Evolutionary conservation across 176 grass and related monocot genomes (phyloP).

Genomic region (Triticum urartu): DNA sequence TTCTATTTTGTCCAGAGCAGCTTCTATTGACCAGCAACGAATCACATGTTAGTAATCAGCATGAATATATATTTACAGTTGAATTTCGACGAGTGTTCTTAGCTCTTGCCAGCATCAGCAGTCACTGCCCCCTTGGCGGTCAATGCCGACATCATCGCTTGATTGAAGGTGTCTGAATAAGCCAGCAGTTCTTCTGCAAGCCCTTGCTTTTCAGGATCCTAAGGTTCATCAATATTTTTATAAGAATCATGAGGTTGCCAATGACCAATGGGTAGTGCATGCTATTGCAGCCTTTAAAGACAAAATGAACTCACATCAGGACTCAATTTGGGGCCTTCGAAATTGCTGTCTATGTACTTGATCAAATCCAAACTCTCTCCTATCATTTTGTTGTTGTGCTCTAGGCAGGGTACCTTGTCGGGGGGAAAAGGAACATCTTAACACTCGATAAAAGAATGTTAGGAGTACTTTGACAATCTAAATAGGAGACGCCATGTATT

Average conservation of each 20-base stretch:
- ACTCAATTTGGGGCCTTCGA: constrained; percentile 52
- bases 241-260: background rate
- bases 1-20: constrained; percentile 64
- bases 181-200: constrained; percentile 58
- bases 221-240: background rate
- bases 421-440: background rate
- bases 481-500: background rate
- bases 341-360: constrained; percentile 61
- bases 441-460: background rate
- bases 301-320: constrained; percentile 39
- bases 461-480: background rate
- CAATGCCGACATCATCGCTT: constrained; percentile 7
- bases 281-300: background rate
- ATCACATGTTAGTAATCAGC: constrained; percentile 12
- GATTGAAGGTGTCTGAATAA: constrained; percentile 50
- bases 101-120: constrained; percentile 41
- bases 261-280: background rate
- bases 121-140: constrained; percentile 28
- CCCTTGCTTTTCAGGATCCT: constrained; percentile 60
- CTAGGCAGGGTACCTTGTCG: constrained; percentile 63
- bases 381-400: constrained; percentile 62
- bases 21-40: constrained; percentile 36
- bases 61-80: background rate
- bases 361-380: constrained; percentile 75
- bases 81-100: background rate